Evolutionary conservation across 163 green algal genomes (phyloP).

Genomic region (Prototheca wickerhamii): DNA sequence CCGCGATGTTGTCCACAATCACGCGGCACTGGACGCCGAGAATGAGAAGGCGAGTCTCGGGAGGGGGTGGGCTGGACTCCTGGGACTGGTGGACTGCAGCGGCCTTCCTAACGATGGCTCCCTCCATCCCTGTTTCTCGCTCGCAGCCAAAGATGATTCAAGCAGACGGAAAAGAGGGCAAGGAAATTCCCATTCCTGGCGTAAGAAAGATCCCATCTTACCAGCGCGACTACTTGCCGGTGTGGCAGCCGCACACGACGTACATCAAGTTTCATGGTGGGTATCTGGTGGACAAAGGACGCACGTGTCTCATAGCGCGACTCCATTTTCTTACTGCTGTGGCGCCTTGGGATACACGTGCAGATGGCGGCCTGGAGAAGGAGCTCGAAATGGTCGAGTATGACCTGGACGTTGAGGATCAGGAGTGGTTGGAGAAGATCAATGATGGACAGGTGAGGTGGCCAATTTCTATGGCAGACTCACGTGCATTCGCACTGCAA

Average conservation of each 20-base stretch:
- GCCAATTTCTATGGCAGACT: no score
- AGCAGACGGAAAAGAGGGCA: slow-evolving; percentile 40
- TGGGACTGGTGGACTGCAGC: neutral
- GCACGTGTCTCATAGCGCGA: no score
- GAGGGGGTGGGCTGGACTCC: neutral
- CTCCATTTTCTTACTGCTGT: no score
- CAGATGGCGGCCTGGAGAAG: slow-evolving; percentile 22
- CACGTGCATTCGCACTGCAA: no score
- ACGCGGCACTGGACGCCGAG: slow-evolving; percentile 45
- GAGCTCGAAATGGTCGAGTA: slow-evolving; percentile 55
- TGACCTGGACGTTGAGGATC: slow-evolving; percentile 59
- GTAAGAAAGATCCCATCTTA: slow-evolving; percentile 66
- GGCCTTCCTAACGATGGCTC: no score
- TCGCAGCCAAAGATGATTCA: slow-evolving; percentile 35
- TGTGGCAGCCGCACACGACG: slow-evolving; percentile 51
- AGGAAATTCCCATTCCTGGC: slow-evolving; percentile 74
- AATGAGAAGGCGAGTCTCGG: slow-evolving; percentile 45
- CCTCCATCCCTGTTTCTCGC: neutral
- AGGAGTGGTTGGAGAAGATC: slow-evolving; percentile 49
- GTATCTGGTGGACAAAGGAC: neutral
- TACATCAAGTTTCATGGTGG: slow-evolving; percentile 63
- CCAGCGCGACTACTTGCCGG: slow-evolving; percentile 77
- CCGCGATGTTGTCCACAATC: slow-evolving; percentile 42
- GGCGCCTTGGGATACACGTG: neutral
- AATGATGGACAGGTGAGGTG: slow-evolving; percentile 48